These are phyloP conservation scores for Bryoerythrophyllum caledonicum DNA, from an alignment of 225 moss, liverwort and hornwort genomes.

Conservation along the genomic window DNA sequence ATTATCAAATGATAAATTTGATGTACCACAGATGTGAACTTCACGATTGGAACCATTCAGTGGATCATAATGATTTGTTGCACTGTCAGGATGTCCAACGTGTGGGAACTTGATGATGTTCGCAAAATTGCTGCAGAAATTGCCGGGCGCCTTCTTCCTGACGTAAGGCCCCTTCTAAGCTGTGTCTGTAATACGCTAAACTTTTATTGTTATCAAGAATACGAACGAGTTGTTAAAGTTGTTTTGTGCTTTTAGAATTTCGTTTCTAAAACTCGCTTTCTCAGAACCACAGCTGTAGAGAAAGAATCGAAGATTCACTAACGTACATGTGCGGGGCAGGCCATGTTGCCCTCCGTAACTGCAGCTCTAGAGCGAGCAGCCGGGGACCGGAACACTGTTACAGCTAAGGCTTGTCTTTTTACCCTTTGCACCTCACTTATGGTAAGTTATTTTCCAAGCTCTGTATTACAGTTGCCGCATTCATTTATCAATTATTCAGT, in stretches of 20 bases:
- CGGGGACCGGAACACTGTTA: constrained; percentile 43
- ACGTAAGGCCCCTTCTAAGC: constrained; percentile 48
- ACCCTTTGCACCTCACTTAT: constrained; percentile 80
- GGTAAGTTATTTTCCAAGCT: constrained; percentile 46
- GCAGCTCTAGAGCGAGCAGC: constrained; percentile 60
- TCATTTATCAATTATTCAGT: background rate
- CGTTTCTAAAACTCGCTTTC: background rate
- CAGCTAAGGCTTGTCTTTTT: constrained; percentile 81
- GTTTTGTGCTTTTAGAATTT: background rate
- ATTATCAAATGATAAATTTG: background rate
- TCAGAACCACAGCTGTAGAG: background rate
- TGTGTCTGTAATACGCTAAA: constrained; percentile 7
- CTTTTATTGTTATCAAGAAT: constrained; percentile 2
- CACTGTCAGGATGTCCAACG: constrained; percentile 61
- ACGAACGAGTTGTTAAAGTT: background rate
- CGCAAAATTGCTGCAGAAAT: constrained; percentile 96
- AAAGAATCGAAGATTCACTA: constrained; percentile 23
- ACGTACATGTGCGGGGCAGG: constrained; percentile 46
- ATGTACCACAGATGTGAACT: background rate
- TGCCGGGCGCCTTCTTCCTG: constrained; percentile 83
- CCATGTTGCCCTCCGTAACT: constrained; percentile 68
- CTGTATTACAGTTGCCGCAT: constrained; percentile 12
- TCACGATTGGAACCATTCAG: background rate
- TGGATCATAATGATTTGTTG: constrained; percentile 14
- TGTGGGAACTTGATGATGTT: constrained; percentile 94